These are phyloP conservation scores for Gaertneriomyces semiglobifer DNA, from an alignment of 192 early-diverging fungal species.

Conservation along the genomic window DNA sequence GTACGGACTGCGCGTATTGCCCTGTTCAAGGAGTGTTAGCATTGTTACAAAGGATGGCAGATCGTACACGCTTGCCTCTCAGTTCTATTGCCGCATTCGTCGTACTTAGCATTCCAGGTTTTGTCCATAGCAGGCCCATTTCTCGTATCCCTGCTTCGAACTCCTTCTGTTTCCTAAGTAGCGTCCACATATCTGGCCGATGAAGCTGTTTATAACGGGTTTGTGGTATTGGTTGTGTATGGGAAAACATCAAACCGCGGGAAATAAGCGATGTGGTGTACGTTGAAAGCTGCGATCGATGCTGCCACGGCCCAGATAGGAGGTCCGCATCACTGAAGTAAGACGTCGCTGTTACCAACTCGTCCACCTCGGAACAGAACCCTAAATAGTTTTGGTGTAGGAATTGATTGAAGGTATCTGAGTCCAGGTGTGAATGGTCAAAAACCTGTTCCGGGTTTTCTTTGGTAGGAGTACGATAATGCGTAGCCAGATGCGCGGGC, in stretches of 20 bases:
- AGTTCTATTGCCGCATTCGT: too few relatives aligned
- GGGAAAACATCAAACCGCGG: slow-evolving; percentile 33
- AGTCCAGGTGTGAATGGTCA: slow-evolving; percentile 32
- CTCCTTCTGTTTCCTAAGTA: background rate
- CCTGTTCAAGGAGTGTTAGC: too few relatives aligned
- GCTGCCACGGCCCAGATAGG: slow-evolving; percentile 35
- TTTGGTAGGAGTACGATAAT: slow-evolving; percentile 30
- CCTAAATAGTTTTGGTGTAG: slow-evolving; percentile 40
- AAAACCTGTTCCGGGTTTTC: slow-evolving; percentile 40
- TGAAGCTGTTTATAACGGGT: slow-evolving; percentile 26
- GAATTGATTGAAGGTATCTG: slow-evolving; percentile 29
- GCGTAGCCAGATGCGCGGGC: slow-evolving; percentile 18
- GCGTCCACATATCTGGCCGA: slow-evolving; percentile 16
- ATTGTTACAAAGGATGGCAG: too few relatives aligned
- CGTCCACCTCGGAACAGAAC: slow-evolving; percentile 36
- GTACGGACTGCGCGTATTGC: too few relatives aligned
- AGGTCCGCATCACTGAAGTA: slow-evolving; percentile 32
- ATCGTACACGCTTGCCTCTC: too few relatives aligned
- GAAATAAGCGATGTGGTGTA: slow-evolving; percentile 36
- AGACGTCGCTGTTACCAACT: slow-evolving; percentile 28
- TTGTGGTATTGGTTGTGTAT: slow-evolving; percentile 23
- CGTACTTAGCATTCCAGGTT: too few relatives aligned
- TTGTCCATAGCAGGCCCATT: too few relatives aligned
- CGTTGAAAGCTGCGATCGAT: slow-evolving; percentile 16
- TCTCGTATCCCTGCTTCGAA: too few relatives aligned